Evolutionary conservation across 2,329 filamentous ascomycete genomes (phyloP).

Genomic region (Fusarium equiseti): DNA sequence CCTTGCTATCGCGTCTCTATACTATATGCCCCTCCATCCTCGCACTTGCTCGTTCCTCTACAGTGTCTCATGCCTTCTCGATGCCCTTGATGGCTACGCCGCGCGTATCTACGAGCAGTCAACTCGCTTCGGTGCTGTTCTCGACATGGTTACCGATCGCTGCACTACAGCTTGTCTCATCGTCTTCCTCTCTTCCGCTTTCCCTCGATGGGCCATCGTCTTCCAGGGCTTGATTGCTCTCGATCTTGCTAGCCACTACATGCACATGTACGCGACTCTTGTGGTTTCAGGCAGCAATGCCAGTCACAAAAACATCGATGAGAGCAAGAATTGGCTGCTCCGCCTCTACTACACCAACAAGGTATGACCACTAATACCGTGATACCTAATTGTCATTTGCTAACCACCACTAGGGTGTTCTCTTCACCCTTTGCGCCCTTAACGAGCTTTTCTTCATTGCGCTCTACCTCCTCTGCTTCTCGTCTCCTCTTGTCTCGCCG

Average conservation of each 20-base stretch:
- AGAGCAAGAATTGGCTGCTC: constrained; percentile 86
- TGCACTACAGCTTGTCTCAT: constrained; percentile 96
- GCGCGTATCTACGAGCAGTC: constrained; percentile 85
- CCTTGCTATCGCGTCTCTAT: constrained; percentile 88
- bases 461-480: constrained; percentile 97
- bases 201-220: constrained; percentile 91
- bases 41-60: constrained; percentile 93
- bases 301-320: constrained; percentile 94
- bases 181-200: constrained; percentile 94
- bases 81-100: constrained; percentile 95
- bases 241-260: constrained; percentile 96
- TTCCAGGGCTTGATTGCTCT: constrained; percentile 95
- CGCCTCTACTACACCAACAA: constrained; percentile 98
- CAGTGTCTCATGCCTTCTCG: constrained; percentile 92
- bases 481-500: constrained; percentile 87
- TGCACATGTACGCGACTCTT: constrained; percentile 98
- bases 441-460: constrained; percentile 99
- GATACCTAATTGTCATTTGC: not conserved
- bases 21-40: constrained; percentile 99
- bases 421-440: constrained; percentile 89
- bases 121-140: constrained; percentile 93
- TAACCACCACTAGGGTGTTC: constrained; percentile 72
- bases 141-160: constrained; percentile 99
- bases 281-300: constrained; percentile 84
- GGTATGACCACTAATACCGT: constrained; percentile 62